Evolutionary conservation across 306 rosid genomes (phyloP).

Genomic region (Cicer judaicum): DNA sequence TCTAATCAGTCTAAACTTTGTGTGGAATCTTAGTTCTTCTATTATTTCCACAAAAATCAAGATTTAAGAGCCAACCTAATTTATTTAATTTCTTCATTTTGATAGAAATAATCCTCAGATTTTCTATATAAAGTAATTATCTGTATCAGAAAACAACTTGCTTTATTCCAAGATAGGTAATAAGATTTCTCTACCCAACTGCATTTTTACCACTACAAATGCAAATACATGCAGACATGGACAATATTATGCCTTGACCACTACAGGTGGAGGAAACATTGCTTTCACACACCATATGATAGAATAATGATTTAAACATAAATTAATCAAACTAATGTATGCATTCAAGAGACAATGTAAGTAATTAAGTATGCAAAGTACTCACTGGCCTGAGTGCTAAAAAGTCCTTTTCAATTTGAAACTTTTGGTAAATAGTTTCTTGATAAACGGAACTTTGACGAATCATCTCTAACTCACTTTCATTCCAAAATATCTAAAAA

Average conservation of each 20-base stretch:
- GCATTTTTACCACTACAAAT: slow-evolving; percentile 1
- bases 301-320: not conserved
- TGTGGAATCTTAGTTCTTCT: not conserved
- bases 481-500: slow-evolving; percentile 73
- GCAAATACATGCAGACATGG: slow-evolving; percentile 5
- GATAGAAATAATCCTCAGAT: not conserved
- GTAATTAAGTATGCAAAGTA: slow-evolving; percentile 6
- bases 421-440: slow-evolving; percentile 66
- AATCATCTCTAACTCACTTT: slow-evolving; percentile 80
- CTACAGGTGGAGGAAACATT: not conserved
- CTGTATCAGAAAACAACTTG: not conserved
- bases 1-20: not conserved
- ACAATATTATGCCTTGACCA: not conserved
- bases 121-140: not conserved
- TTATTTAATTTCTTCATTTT: not conserved
- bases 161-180: slow-evolving; percentile 14
- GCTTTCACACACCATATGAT: not conserved
- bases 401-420: slow-evolving; percentile 64
- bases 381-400: slow-evolving; percentile 57
- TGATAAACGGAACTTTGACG: slow-evolving; percentile 61
- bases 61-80: too few species aligned
- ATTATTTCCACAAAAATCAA: not conserved
- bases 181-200: slow-evolving; percentile 14
- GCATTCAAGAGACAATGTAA: slow-evolving; percentile 27
- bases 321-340: slow-evolving; percentile 21